Percentiles rank a stretch among this genome's conserved stretches.
phyloP scores from a whole-genome alignment of 371 early-diverging fungal genomes.

The Basidiobolus meristosporus region DNA sequence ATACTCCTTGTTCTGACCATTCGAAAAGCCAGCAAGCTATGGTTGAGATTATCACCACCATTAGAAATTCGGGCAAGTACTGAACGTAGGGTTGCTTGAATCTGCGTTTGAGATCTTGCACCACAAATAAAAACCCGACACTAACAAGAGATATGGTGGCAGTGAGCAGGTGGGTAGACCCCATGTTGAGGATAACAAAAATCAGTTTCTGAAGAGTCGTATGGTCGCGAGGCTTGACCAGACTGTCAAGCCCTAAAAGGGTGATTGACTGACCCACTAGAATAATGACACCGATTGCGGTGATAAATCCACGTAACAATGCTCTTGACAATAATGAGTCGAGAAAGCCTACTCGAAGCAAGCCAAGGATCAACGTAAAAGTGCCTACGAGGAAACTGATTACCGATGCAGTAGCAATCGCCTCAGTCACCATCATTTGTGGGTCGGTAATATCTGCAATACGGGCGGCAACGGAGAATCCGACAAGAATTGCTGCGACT shows the following conservation, averaged over 20 bases:
- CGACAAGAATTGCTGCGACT: too few relatives aligned
- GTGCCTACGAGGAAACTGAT: conserved; percentile 72
- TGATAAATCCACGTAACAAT: conserved; percentile 77
- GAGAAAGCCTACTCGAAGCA: conserved; percentile 83
- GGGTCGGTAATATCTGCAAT: too few relatives aligned
- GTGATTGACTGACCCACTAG: conserved; percentile 65
- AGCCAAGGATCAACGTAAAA: conserved; percentile 75
- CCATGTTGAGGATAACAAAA: conserved; percentile 28
- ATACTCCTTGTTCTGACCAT: conserved; percentile 21
- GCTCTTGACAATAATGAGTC: conserved; percentile 87
- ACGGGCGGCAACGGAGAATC: too few relatives aligned
- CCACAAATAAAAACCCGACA: conserved; percentile 34
- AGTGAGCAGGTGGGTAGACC: conserved; percentile 38
- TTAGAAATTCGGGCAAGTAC: conserved; percentile 70
- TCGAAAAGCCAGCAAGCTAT: conserved; percentile 31
- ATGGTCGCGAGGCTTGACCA: conserved; percentile 25
- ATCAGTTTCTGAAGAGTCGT: conserved; percentile 53
- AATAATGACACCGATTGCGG: conserved; percentile 82
- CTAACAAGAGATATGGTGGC: conserved; percentile 40
- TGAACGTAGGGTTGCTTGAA: conserved; percentile 23
- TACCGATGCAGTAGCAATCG: conserved; percentile 8
- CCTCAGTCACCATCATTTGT: too few relatives aligned
- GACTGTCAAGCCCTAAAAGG: conserved; percentile 47
- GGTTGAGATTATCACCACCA: conserved; percentile 52
- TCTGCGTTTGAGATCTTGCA: conserved; percentile 31